These are phyloP conservation scores for Taiozyma onychis DNA, from an alignment of 1,139 yeast genomes.

Conservation along the genomic window DNA sequence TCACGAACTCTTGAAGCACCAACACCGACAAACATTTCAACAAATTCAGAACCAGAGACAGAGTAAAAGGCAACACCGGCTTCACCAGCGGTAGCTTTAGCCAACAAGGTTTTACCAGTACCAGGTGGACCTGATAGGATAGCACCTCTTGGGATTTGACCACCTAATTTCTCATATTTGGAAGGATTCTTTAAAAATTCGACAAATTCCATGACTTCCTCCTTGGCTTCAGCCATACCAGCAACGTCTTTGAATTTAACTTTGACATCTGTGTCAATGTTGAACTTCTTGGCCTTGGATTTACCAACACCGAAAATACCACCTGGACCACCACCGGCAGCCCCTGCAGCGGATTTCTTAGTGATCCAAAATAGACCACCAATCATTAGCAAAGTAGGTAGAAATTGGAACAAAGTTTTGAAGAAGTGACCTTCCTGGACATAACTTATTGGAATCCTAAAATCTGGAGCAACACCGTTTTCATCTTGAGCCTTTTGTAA, in stretches of 20 bases:
- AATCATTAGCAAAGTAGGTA: conserved; percentile 78
- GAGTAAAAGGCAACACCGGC: conserved; percentile 95
- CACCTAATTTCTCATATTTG: conserved; percentile 88
- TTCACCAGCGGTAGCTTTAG: conserved; percentile 99
- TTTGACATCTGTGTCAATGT: conserved; percentile 86
- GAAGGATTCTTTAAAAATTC: conserved; percentile 84
- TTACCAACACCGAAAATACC: conserved; percentile 66
- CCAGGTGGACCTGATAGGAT: conserved; percentile 99
- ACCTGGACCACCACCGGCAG: conserved; percentile 49
- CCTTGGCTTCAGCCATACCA: conserved; percentile 96
- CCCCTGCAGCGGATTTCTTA: conserved; percentile 39
- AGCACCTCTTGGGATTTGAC: conserved; percentile 97
- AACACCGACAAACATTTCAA: conserved; percentile 98
- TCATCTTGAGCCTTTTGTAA: conserved; percentile 71
- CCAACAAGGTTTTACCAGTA: conserved; percentile 94
- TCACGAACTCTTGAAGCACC: conserved; percentile 98
- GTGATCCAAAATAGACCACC: conserved; percentile 84
- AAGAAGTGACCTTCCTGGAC: conserved; percentile 61
- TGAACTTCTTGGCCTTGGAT: conserved; percentile 85
- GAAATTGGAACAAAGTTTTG: conserved; percentile 61
- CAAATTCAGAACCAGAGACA: conserved; percentile 97
- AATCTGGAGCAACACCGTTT: conserved; percentile 53
- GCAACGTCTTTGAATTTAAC: conserved; percentile 92
- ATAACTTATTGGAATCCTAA: conserved; percentile 81
- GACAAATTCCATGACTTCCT: conserved; percentile 96